Evolutionary conservation across 2,329 filamentous ascomycete species (phyloP).

Genomic region (Trichoderma cornu-damae): DNA sequence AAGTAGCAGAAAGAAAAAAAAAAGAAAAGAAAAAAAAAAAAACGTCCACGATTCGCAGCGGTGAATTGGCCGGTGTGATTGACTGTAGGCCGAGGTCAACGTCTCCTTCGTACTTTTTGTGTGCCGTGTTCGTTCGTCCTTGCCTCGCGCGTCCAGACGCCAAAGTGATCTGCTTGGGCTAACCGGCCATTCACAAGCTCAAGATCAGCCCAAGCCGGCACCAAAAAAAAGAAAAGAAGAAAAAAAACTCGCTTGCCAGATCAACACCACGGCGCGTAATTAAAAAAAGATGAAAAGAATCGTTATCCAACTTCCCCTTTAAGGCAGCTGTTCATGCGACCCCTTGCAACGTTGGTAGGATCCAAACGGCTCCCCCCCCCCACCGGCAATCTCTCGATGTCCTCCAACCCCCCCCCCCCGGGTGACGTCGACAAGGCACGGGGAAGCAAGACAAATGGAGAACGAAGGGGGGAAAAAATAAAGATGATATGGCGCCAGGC

Average conservation of each 20-base stretch:
- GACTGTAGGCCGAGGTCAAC: not conserved
- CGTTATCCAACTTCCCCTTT: slow-evolving; percentile 12
- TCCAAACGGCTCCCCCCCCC: slow-evolving; percentile 7
- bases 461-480: not conserved
- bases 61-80: not conserved
- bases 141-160: not conserved
- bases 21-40: too few relatives aligned
- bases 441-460: not conserved
- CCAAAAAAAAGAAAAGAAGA: too few relatives aligned
- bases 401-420: not conserved
- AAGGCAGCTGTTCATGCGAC: slow-evolving; percentile 14
- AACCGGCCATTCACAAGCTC: not conserved
- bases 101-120: not conserved
- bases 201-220: not conserved
- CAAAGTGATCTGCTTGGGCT: not conserved
- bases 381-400: slow-evolving; percentile 13
- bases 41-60: too few relatives aligned
- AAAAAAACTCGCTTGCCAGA: not conserved
- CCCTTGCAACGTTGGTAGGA: slow-evolving; percentile 2
- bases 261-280: not conserved
- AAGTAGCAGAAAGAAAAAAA: too few relatives aligned
- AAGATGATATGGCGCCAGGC: not conserved
- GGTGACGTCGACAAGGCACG: slow-evolving; percentile 7
- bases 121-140: not conserved
- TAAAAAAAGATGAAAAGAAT: not conserved